Base-by-base conservation (phyloP, 352 stramenopile species). In the Globisporangium yorkense region DNA sequence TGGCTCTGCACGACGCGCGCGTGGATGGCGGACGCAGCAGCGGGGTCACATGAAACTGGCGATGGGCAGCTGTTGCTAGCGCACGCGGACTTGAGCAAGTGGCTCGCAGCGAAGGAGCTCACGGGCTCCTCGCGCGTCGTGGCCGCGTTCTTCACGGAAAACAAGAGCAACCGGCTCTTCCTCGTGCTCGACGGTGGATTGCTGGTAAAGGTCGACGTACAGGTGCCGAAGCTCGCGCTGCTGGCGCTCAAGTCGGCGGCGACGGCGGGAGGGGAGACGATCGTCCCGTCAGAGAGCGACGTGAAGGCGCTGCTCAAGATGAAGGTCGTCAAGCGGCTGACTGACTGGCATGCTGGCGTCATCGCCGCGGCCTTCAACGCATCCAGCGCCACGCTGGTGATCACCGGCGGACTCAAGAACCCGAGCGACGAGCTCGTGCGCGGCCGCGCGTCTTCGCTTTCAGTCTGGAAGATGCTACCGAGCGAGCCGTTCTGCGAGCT, bases 341-440 rank as follows among this genome's bases (percentile, higher is more conserved):
- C 61, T 3, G 72, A 87, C 31, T 91, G 81, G 81, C 81, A 91
- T 54, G 70, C 77, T 1, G 68, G 70, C 0, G 62, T 89, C 41
- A 77, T 66, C 1, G 67, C 75, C 0, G 77, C 66, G 24, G 62
- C 71, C 21, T 89, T 79, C 54, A 73, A 85, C 20, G 40, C 51
- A 0, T 20, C 39, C 3, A 83, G 44, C 20, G 57, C 54, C 0
- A 84, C 64, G 21, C 64, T 92, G 3, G 77, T 89, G 47, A 37
- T 92, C 31, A 75, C 57, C 2, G 81, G 81, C 44, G 77, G 81
- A 1, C 52, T 92, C 2, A 68, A 60, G 57, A 70, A 87, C 47
- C 73, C 79, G 2, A 89, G 81, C 33, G 67, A 66, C 0, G 79
- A 81, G 57, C 60, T 92, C 12, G 33, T 80, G 0, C 31, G 68